Evolutionary conservation across 129 eudicot genomes (phyloP).

Genomic region (Flaveria linearis): DNA sequence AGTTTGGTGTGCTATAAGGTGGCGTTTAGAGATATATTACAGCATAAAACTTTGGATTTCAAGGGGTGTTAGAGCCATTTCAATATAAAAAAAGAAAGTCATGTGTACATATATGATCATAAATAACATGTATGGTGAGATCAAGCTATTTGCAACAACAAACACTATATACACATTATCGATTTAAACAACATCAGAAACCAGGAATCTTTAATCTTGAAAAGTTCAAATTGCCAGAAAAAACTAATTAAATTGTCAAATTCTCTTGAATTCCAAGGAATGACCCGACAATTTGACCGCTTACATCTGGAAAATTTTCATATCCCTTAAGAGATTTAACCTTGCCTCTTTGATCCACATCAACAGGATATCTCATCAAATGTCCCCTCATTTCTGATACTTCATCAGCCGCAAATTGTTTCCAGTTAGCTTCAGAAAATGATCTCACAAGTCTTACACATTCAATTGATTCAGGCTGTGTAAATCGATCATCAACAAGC

Average conservation of each 20-base stretch:
- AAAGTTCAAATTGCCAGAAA: slow-evolving; percentile 14
- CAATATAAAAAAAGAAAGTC: neutral
- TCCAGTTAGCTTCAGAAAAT: slow-evolving; percentile 75
- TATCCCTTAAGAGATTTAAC: slow-evolving; percentile 68
- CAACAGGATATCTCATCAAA: slow-evolving; percentile 62
- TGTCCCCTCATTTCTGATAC: slow-evolving; percentile 78
- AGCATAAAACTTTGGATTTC: no score
- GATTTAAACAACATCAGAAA: neutral
- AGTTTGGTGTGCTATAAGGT: no score
- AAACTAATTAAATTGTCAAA: slow-evolving; percentile 55
- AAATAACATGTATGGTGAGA: neutral
- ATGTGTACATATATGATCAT: neutral
- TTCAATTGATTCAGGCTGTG: slow-evolving; percentile 73
- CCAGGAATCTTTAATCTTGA: slow-evolving; percentile 10
- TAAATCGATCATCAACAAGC: slow-evolving; percentile 42
- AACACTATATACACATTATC: neutral
- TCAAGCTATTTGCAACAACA: slow-evolving; percentile 25
- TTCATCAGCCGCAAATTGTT: slow-evolving; percentile 56
- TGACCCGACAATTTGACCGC: slow-evolving; percentile 76
- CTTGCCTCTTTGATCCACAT: slow-evolving; percentile 68
- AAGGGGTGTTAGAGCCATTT: no score
- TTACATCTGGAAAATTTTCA: slow-evolving; percentile 78
- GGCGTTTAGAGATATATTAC: no score
- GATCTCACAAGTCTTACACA: slow-evolving; percentile 68
- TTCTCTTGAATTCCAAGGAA: slow-evolving; percentile 83